These are phyloP conservation scores for Nakazawaea populi DNA, from an alignment of 805 yeast genomes.

Conservation along the genomic window DNA sequence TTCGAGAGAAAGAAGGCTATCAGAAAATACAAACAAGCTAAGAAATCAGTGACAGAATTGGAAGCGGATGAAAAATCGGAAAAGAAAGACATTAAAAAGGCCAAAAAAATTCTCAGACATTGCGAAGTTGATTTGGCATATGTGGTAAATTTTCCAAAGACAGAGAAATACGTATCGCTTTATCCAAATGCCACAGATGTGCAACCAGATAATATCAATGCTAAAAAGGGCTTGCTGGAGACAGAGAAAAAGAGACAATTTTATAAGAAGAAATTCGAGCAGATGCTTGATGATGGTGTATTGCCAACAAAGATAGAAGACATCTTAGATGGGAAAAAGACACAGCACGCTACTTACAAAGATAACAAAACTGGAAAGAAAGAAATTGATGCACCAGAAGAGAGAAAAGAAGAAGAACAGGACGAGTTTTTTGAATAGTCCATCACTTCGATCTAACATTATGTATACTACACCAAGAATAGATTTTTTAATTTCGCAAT, in stretches of 20 bases:
- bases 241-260: constrained; percentile 37
- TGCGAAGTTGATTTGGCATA: constrained; percentile 70
- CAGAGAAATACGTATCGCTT: constrained; percentile 73
- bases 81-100: constrained; percentile 23
- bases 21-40: constrained; percentile 56
- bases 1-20: constrained; percentile 85
- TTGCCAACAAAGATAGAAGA: constrained; percentile 49
- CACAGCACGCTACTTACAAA: constrained; percentile 14
- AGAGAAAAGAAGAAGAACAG: neutral
- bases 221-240: constrained; percentile 35
- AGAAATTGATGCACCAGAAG: constrained; percentile 10
- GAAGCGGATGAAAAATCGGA: constrained; percentile 22
- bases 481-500: neutral
- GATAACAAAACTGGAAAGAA: neutral
- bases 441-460: too few relatives aligned
- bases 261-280: constrained; percentile 48
- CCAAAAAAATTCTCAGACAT: constrained; percentile 46
- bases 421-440: constrained; percentile 13
- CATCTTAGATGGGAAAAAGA: constrained; percentile 32
- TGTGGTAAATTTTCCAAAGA: constrained; percentile 69
- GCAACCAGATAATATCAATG: constrained; percentile 26
- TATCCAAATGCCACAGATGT: constrained; percentile 43
- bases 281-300: constrained; percentile 43
- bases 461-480: neutral
- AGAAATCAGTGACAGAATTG: constrained; percentile 30